phyloP scores from a whole-genome alignment of 1,284 basidiomycete genomes.

The Meripilus lineatus region DNA sequence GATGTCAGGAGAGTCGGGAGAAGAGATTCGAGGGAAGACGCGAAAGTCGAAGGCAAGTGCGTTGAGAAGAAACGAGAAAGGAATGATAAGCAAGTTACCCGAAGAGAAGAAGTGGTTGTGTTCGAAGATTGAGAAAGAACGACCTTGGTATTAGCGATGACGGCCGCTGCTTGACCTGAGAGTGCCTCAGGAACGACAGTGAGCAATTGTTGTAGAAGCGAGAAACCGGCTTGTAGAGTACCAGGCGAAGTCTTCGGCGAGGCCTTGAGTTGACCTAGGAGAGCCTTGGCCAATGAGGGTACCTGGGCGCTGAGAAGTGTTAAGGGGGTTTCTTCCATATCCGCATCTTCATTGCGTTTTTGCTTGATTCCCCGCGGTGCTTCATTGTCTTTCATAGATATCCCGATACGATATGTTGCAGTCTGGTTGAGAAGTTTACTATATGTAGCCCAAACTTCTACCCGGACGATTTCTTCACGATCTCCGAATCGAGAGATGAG shows the following conservation, averaged over 20 bases:
- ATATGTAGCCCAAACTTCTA: conserved; percentile 91
- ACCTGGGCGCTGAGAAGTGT: conserved; percentile 71
- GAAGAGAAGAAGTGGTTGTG: conserved; percentile 68
- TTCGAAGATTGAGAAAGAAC: conserved; percentile 61
- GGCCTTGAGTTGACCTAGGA: conserved; percentile 83
- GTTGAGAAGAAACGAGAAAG: conserved; percentile 79
- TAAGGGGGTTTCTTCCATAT: conserved; percentile 74
- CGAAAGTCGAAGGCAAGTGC: conserved; percentile 68
- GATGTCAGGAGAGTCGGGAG: conserved; percentile 73
- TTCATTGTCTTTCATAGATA: conserved; percentile 49
- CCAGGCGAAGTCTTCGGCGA: conserved; percentile 74
- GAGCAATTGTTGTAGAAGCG: conserved; percentile 72
- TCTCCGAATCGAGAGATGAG: conserved; percentile 91
- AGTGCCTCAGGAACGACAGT: conserved; percentile 82
- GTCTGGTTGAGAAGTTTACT: conserved; percentile 80
- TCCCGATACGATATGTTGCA: conserved; percentile 60
- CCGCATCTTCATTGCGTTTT: conserved; percentile 76
- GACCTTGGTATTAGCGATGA: conserved; percentile 58
- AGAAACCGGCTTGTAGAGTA: conserved; percentile 83
- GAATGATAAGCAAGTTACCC: conserved; percentile 82
- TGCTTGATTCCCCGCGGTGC: conserved; percentile 60
- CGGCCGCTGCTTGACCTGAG: conserved; percentile 60
- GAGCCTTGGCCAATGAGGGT: conserved; percentile 73
- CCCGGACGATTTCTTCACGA: conserved; percentile 92
- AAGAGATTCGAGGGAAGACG: conserved; percentile 55